Conservation (phyloP, 1,139 yeast genomes). For the Debaryomycetaceae sp. region DNA sequence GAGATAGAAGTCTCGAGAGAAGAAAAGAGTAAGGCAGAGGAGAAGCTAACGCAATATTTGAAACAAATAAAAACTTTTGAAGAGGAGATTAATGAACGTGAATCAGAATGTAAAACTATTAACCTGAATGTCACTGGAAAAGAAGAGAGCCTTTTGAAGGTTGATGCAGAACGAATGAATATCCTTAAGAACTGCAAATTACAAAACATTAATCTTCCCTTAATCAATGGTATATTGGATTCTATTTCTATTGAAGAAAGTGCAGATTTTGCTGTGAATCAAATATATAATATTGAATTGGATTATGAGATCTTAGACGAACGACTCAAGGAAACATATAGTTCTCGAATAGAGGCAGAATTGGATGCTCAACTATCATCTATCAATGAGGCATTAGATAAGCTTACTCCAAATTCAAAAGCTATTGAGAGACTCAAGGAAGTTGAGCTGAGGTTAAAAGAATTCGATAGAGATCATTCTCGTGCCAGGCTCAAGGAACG, state of each 20-base stretch:
- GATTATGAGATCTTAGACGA: constrained; percentile 54
- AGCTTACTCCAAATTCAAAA: constrained; percentile 73
- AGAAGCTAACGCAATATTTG: constrained; percentile 22
- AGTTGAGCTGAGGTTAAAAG: constrained; percentile 58
- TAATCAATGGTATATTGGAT: constrained; percentile 55
- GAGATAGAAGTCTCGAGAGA: constrained; percentile 44
- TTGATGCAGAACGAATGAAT: constrained; percentile 57
- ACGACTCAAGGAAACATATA: constrained; percentile 38
- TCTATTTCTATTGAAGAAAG: constrained; percentile 45
- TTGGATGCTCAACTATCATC: constrained; percentile 35
- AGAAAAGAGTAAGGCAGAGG: constrained; percentile 31
- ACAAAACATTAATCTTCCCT: constrained; percentile 65
- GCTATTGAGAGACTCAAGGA: constrained; percentile 76
- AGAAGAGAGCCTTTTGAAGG: constrained; percentile 56
- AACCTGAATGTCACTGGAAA: constrained; percentile 33
- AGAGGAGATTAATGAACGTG: constrained; percentile 30
- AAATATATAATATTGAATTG: constrained; percentile 48
- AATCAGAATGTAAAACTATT: constrained; percentile 23
- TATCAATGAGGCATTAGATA: constrained; percentile 48
- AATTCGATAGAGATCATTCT: constrained; percentile 64
- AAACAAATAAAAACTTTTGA: constrained; percentile 28
- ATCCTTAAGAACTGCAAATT: constrained; percentile 72
- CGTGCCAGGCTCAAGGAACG: constrained; percentile 61
- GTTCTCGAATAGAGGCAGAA: constrained; percentile 44
- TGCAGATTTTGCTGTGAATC: constrained; percentile 35